Percentiles rank a stretch among this genome's conserved stretches.
phyloP scores from a whole-genome alignment of 1,284 basidiomycete species.

The Vanrija pseudolonga region DNA sequence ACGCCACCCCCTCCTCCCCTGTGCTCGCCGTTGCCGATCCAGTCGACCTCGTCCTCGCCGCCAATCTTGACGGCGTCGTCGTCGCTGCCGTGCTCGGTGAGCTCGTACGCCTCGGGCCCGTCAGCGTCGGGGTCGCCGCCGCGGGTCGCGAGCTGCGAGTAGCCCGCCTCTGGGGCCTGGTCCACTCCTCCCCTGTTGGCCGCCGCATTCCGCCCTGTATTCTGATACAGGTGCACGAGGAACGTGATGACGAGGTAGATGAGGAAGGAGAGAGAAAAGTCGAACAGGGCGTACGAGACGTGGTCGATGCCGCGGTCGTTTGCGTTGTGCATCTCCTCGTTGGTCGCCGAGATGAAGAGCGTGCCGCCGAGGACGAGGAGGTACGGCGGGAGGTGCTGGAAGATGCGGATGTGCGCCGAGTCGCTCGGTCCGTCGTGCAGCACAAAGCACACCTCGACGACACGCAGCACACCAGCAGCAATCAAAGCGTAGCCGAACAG shows the following conservation, averaged over 20 bases:
- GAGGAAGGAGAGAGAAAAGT: constrained; percentile 70
- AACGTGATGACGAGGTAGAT: constrained; percentile 67
- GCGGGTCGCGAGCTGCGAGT: constrained; percentile 25
- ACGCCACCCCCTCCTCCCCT: not conserved
- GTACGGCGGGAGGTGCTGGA: constrained; percentile 83
- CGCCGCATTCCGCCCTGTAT: constrained; percentile 59
- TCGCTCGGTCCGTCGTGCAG: constrained; percentile 49
- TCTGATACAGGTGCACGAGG: constrained; percentile 59
- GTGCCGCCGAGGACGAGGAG: constrained; percentile 61
- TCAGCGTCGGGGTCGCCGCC: constrained; percentile 15
- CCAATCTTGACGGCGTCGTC: constrained; percentile 37
- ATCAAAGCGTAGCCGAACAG: constrained; percentile 83
- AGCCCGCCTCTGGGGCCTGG: constrained; percentile 23
- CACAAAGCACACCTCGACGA: constrained; percentile 82
- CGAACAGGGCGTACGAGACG: constrained; percentile 65
- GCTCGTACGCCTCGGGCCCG: constrained; percentile 43
- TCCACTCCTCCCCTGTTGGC: not conserved
- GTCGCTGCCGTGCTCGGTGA: constrained; percentile 34
- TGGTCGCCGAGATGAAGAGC: constrained; percentile 85
- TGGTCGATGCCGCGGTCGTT: constrained; percentile 71
- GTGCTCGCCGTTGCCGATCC: constrained; percentile 7
- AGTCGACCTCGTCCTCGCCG: constrained; percentile 21
- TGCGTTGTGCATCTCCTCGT: constrained; percentile 74
- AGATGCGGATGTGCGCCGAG: constrained; percentile 55
- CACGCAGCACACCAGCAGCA: constrained; percentile 73